phyloP scores from a whole-genome alignment of 2,329 filamentous ascomycete species.

The Laburnicola sp. region DNA sequence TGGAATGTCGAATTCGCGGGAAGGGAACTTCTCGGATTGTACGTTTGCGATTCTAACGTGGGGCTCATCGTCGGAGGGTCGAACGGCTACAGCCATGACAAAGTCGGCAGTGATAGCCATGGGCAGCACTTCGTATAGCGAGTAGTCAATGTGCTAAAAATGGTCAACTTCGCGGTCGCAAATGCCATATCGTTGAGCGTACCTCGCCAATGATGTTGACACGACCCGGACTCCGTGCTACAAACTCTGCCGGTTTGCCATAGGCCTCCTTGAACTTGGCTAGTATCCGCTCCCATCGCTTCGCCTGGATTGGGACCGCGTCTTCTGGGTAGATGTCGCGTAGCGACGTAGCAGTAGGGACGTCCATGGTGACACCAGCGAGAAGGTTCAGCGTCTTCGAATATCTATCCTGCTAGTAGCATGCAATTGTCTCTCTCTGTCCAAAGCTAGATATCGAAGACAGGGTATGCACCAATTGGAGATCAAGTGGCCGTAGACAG shows the following conservation, averaged over 20 bases:
- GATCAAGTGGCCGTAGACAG: not conserved
- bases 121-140: slow-evolving; percentile 90
- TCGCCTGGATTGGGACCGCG: slow-evolving; percentile 66
- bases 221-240: slow-evolving; percentile 86
- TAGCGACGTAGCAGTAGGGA: slow-evolving; percentile 75
- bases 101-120: slow-evolving; percentile 94
- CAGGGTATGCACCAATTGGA: slow-evolving; percentile 3
- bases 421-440: not conserved
- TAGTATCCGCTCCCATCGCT: slow-evolving; percentile 76
- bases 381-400: not conserved
- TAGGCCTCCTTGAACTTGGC: slow-evolving; percentile 71
- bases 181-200: not conserved
- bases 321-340: slow-evolving; percentile 81
- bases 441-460: not conserved
- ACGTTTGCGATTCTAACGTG: slow-evolving; percentile 79
- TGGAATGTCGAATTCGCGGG: slow-evolving; percentile 73
- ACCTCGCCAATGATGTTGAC: slow-evolving; percentile 96
- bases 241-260: slow-evolving; percentile 72
- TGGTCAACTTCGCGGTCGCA: slow-evolving; percentile 17
- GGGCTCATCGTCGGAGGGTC: slow-evolving; percentile 58
- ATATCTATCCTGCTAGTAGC: too few species aligned
- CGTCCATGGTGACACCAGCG: slow-evolving; percentile 46
- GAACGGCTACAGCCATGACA: slow-evolving; percentile 74
- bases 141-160: slow-evolving; percentile 90
- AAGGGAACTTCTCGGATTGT: slow-evolving; percentile 72